phyloP scores from a whole-genome alignment of 2,329 filamentous ascomycete species.

The Monascus ruber region DNA sequence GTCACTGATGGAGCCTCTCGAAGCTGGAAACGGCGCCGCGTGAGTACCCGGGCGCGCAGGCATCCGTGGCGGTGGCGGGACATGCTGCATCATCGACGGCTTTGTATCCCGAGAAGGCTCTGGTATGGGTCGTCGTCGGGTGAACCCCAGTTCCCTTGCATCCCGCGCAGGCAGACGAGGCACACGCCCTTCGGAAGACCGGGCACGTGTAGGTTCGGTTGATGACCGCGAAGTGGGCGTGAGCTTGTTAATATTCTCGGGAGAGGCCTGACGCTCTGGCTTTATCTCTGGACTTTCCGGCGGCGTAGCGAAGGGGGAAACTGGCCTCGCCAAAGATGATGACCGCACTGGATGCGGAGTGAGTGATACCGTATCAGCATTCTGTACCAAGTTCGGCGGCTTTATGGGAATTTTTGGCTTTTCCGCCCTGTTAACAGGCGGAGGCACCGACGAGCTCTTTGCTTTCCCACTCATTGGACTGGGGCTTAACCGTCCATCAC shows the following conservation, averaged over 20 bases:
- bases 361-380: conserved; percentile 11
- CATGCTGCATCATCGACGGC: conserved; percentile 18
- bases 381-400: conserved; percentile 21
- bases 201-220: conserved; percentile 15
- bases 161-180: conserved; percentile 12
- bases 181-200: conserved; percentile 18
- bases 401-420: conserved; percentile 58
- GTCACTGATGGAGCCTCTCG: conserved; percentile 18
- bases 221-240: conserved; percentile 12
- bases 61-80: conserved; percentile 13
- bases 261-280: conserved; percentile 18
- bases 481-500: conserved; percentile 9
- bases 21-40: conserved; percentile 32
- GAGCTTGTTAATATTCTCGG: conserved; percentile 2
- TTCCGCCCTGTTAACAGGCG: conserved; percentile 67
- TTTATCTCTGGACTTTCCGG: conserved; percentile 59
- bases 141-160: conserved; percentile 21
- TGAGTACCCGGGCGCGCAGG: conserved; percentile 10
- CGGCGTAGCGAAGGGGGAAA: conserved; percentile 79
- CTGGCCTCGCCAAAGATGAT: conserved; percentile 29
- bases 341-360: conserved; percentile 15
- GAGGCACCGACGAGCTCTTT: conserved; percentile 44
- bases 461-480: conserved; percentile 19
- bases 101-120: conserved; percentile 18
- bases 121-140: conserved; percentile 12